Conservation (phyloP, 768 basidiomycete genomes). For the Phylloporus sp. region DNA sequence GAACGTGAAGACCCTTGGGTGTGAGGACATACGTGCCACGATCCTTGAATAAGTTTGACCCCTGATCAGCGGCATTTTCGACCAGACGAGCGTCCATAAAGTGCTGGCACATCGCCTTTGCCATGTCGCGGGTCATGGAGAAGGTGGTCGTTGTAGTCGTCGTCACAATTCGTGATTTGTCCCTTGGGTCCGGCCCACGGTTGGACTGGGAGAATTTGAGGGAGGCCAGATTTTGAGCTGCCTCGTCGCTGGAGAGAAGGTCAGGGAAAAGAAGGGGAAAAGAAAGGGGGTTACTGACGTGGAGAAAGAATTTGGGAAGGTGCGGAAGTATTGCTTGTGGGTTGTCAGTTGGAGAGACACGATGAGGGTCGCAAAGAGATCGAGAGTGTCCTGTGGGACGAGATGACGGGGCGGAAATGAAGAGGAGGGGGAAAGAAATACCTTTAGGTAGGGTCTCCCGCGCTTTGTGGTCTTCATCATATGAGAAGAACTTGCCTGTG, state of each 20-base stretch:
- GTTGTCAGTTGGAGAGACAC: slow-evolving; percentile 86
- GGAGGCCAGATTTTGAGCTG: slow-evolving; percentile 86
- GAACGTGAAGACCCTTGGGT: slow-evolving; percentile 95
- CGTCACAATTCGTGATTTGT: slow-evolving; percentile 96
- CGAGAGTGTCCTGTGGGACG: slow-evolving; percentile 80
- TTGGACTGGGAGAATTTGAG: slow-evolving; percentile 99
- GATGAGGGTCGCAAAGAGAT: slow-evolving; percentile 95
- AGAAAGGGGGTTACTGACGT: slow-evolving; percentile 66
- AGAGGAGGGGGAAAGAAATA: slow-evolving; percentile 26
- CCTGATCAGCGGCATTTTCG: slow-evolving; percentile 91
- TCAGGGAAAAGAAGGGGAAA: slow-evolving; percentile 7
- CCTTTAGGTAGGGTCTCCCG: slow-evolving; percentile 92
- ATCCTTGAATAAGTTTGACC: slow-evolving; percentile 91
- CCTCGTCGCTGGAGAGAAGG: slow-evolving; percentile 73
- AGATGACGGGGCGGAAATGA: slow-evolving; percentile 4
- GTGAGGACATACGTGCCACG: slow-evolving; percentile 94
- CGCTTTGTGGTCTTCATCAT: slow-evolving; percentile 99
- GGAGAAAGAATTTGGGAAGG: slow-evolving; percentile 90
- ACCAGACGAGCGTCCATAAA: slow-evolving; percentile 99
- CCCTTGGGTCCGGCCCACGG: slow-evolving; percentile 96
- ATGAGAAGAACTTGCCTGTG: slow-evolving; percentile 70
- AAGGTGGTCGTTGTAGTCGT: slow-evolving; percentile 99
- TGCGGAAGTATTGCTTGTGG: slow-evolving; percentile 95
- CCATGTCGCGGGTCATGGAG: slow-evolving; percentile 99
- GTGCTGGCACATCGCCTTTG: slow-evolving; percentile 99